A percentile compares a stretch with the other conserved stretches of the same genome.
These are phyloP conservation scores for Starmerella floricola DNA, from an alignment of 805 yeast genomes.

Conservation along the genomic window DNA sequence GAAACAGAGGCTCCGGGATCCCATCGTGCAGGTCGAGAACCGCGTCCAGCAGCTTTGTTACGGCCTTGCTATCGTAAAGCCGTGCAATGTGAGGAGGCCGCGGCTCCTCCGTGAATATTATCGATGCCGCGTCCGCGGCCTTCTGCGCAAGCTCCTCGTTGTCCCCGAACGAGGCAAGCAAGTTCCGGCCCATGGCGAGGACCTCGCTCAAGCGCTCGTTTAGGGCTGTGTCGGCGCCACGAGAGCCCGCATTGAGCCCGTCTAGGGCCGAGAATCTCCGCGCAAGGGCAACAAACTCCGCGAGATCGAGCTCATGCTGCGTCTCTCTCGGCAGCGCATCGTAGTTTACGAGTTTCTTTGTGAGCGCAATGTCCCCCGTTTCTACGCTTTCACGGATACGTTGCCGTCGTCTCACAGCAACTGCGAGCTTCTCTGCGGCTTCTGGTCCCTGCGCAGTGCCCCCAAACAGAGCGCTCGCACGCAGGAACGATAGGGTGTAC, in stretches of 20 bases:
- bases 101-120: slow-evolving; percentile 1
- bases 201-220: neutral
- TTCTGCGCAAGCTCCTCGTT: neutral
- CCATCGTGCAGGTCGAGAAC: no score
- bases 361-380: neutral
- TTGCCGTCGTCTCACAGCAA: neutral
- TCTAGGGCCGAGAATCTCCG: no score
- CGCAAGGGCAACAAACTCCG: slow-evolving; percentile 4
- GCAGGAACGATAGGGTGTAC: no score
- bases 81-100: neutral
- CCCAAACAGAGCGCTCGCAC: no score
- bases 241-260: no score
- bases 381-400: neutral
- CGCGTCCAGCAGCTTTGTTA: neutral
- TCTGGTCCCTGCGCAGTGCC: neutral
- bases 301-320: slow-evolving; percentile 3
- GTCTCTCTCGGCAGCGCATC: neutral
- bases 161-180: neutral
- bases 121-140: neutral
- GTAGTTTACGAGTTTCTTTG: neutral
- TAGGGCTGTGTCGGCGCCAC: no score
- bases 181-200: neutral
- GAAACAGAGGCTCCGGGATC: no score
- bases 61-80: neutral
- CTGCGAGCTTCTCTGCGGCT: no score